Conservation (phyloP, 169 alveolate species). For the Plasmodium gonderi region DNA sequence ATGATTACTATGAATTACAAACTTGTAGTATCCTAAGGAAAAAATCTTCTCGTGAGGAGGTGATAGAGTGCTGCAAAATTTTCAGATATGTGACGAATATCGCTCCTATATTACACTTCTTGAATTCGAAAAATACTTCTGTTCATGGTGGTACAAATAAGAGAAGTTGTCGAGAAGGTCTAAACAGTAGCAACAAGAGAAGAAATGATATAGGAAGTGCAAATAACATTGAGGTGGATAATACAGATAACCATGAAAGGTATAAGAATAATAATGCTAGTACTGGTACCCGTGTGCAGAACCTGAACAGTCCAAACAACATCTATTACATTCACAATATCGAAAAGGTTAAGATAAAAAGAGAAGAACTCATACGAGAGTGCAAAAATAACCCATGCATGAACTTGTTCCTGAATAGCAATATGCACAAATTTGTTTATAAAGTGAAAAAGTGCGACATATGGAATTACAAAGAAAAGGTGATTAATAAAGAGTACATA, state of each 20-base stretch:
- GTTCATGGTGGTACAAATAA: too few relatives aligned
- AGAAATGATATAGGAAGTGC: too few relatives aligned
- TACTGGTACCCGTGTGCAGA: background rate
- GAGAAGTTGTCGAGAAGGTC: too few relatives aligned
- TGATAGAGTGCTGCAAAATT: constrained; percentile 14
- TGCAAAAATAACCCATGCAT: constrained; percentile 4
- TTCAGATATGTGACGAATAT: constrained; percentile 5
- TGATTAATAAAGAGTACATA: constrained; percentile 1
- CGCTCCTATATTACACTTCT: constrained; percentile 9
- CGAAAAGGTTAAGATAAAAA: constrained; percentile 23
- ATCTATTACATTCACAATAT: constrained; percentile 63
- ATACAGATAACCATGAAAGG: background rate
- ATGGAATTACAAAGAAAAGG: constrained; percentile 53
- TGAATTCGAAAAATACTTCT: background rate
- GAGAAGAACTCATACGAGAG: constrained; percentile 22
- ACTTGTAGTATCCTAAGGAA: constrained; percentile 1
- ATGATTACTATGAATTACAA: constrained; percentile 29
- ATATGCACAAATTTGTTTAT: constrained; percentile 29
- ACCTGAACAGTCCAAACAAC: background rate
- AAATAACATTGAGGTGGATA: too few relatives aligned
- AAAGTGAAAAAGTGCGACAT: constrained; percentile 54
- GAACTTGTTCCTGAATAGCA: background rate
- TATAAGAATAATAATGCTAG: background rate
- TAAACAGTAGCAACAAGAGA: too few relatives aligned
- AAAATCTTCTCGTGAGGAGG: constrained; percentile 17